Conservation (phyloP, 129 eudicot species). For the Daucus carota region DNA sequence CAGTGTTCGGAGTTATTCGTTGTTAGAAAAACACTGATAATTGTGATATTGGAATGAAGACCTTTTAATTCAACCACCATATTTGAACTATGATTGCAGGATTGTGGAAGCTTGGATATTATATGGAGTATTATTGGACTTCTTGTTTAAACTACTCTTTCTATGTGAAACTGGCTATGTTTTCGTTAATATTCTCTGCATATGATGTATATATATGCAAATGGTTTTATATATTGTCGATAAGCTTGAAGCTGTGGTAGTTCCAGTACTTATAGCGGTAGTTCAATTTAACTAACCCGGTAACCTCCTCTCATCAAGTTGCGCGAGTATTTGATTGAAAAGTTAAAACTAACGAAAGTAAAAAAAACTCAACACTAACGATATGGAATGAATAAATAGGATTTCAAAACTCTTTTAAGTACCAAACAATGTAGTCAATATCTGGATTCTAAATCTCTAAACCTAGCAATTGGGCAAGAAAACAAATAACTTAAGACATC, state of each 20-base stretch:
- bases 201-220: too few relatives aligned
- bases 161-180: not conserved
- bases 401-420: not conserved
- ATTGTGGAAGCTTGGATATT: not conserved
- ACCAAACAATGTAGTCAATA: slow-evolving; percentile 1
- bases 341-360: not conserved
- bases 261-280: too few relatives aligned
- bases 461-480: not conserved
- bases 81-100: slow-evolving; percentile 5
- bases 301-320: not conserved
- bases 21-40: not conserved
- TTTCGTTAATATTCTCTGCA: too few relatives aligned
- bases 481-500: not conserved
- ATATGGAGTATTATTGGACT: not conserved
- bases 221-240: too few relatives aligned
- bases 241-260: too few relatives aligned
- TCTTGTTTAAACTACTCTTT: not conserved
- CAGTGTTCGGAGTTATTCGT: slow-evolving; percentile 2
- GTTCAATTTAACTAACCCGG: not conserved
- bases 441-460: not conserved
- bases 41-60: not conserved
- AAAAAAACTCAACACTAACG: not conserved
- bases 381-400: not conserved
- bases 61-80: not conserved
- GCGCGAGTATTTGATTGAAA: not conserved